Conservation (phyloP, 2,329 filamentous ascomycete genomes). For the Monosporascus cannonballus region DNA sequence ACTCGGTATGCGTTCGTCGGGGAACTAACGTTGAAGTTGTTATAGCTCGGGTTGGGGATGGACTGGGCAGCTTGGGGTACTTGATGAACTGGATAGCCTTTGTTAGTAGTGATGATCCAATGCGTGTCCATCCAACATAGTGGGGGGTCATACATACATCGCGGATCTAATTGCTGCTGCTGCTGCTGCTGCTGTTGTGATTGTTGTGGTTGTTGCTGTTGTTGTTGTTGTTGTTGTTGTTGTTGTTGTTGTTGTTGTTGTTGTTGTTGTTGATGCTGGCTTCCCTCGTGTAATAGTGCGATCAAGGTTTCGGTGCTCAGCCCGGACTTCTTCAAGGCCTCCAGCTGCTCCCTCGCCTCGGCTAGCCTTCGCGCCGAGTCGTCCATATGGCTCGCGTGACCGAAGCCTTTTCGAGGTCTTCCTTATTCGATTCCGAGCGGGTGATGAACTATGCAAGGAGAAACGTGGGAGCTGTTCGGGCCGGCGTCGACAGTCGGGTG, state of each 20-base stretch:
- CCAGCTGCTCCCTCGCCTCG: slow-evolving; percentile 25
- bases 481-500: not conserved
- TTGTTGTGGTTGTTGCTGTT: slow-evolving; percentile 5
- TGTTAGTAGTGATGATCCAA: not conserved
- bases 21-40: slow-evolving; percentile 17
- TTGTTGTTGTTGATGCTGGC: slow-evolving; percentile 9
- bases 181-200: not conserved
- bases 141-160: slow-evolving; percentile 10
- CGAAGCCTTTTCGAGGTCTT: not conserved
- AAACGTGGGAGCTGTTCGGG: not conserved
- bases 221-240: slow-evolving; percentile 4
- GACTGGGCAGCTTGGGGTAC: slow-evolving; percentile 10
- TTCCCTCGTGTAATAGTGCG: slow-evolving; percentile 22
- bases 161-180: slow-evolving; percentile 5
- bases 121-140: too few species aligned
- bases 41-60: slow-evolving; percentile 21
- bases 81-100: slow-evolving; percentile 1
- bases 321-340: slow-evolving; percentile 28
- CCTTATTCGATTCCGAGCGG: not conserved
- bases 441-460: not conserved
- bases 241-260: slow-evolving; percentile 9
- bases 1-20: slow-evolving; percentile 18
- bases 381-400: slow-evolving; percentile 16
- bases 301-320: slow-evolving; percentile 24
- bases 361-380: slow-evolving; percentile 25